Base-by-base conservation (phyloP, 352 stramenopile species). In the Pythium pectinolyticum region DNA sequence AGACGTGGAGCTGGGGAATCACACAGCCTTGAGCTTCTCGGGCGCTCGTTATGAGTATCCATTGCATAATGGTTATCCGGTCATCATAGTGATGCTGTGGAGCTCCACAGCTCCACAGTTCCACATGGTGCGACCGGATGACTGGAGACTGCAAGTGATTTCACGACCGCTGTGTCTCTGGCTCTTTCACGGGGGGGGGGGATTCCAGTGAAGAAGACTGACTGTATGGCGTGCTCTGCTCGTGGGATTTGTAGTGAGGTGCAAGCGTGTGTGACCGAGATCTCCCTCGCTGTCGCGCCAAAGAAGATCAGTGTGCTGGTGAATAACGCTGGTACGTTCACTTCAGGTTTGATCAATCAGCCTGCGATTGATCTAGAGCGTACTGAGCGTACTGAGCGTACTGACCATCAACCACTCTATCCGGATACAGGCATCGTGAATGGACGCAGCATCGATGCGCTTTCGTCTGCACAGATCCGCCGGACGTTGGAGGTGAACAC, bases 401-500 rank as follows among this genome's bases (percentile, higher is more conserved):
- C n/a, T n/a, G n/a, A n/a, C n/a, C n/a, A n/a, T 50, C 5, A 17
- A 1, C 7, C 10, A 30, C 12, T 61, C 17, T 50, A 25, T 9
- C 46, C 63, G 85, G 60, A 31, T 27, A 27, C 27, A 74, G 71
- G 71, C 48, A 69, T 78, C 53, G 71, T 78, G 5, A 39, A 65
- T 35, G 71, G 71, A 11, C 47, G 52, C 35, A 62, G 40, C 41
- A 50, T 78, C 22, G 56, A 73, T 24, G 57, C 62, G 20, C 57
- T 78, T 25, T 68, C 67, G 9, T 48, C 55, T 0, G 24, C 31
- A 4, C 28, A 78, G 12, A 53, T 78, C 14, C 56, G 57, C 22
- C 57, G 53, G 1, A 75, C 58, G 0, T 69, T 76, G 24, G 63
- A 63, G 39, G 64, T 75, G 8, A 78, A 78, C 57, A 80, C 80